Percentiles rank a stretch among this genome's conserved stretches.
These are phyloP conservation scores for Starmerella vitae DNA, from an alignment of 805 yeast species.

Conservation along the genomic window DNA sequence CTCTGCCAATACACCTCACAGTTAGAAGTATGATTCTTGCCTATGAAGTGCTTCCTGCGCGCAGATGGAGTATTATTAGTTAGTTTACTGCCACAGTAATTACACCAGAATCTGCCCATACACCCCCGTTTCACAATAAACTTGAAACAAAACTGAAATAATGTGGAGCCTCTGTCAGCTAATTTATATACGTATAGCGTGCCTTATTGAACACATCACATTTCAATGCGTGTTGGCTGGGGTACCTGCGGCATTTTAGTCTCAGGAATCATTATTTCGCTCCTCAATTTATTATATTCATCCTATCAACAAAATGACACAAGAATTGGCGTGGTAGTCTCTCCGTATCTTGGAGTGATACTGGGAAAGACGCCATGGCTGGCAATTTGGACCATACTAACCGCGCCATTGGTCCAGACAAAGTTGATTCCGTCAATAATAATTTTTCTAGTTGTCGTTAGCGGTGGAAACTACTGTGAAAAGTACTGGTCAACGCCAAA, in stretches of 20 bases:
- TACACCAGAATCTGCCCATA: constrained; percentile 19
- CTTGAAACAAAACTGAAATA: too few relatives aligned
- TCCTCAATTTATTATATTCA: not conserved
- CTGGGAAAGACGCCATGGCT: constrained; percentile 20
- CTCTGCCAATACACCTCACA: constrained; percentile 19
- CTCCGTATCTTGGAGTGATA: constrained; percentile 11
- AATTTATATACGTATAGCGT: too few relatives aligned
- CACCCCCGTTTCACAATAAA: too few relatives aligned
- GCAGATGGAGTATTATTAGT: constrained; percentile 18
- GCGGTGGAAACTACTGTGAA: constrained; percentile 53
- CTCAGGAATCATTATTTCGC: not conserved
- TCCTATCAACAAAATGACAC: not conserved
- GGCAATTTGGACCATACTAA: constrained; percentile 35
- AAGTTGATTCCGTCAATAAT: constrained; percentile 30
- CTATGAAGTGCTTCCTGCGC: constrained; percentile 17
- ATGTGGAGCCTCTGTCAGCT: too few relatives aligned
- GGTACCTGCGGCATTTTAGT: not conserved
- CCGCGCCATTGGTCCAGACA: constrained; percentile 37
- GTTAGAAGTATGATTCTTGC: constrained; percentile 15
- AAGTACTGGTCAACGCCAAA: constrained; percentile 49
- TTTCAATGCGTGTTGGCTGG: not conserved
- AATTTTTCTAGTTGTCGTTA: constrained; percentile 31
- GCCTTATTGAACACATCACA: too few relatives aligned
- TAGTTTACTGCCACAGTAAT: constrained; percentile 17
- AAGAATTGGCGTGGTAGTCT: constrained; percentile 6